These are phyloP conservation scores for Fusarium nodosum DNA, from an alignment of 2,329 filamentous ascomycete genomes.

Conservation along the genomic window DNA sequence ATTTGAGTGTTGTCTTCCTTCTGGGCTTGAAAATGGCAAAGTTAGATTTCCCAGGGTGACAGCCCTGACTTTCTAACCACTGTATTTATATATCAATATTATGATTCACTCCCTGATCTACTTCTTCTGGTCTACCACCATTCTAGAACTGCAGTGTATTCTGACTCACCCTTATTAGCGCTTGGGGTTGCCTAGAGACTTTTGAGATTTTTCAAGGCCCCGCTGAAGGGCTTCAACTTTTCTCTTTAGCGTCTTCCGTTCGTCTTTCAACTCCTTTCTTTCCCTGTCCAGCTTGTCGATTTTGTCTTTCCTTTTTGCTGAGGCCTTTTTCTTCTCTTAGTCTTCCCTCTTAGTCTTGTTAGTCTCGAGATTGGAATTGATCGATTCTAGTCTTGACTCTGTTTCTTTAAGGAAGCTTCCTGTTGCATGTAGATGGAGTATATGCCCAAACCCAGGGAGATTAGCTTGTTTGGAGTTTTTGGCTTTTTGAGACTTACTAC, in stretches of 20 bases:
- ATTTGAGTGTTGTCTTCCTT: too few species aligned
- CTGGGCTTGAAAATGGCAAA: rapidly evolving
- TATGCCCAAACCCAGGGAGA: not conserved
- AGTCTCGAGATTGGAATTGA: not conserved
- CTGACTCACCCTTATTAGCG: not conserved
- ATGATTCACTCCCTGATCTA: not conserved
- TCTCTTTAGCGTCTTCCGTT: not conserved
- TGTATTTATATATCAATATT: rapidly evolving
- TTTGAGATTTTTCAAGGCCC: not conserved
- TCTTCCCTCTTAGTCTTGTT: not conserved
- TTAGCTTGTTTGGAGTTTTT: too few species aligned
- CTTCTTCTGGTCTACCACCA: too few species aligned
- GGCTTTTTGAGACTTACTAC: not conserved
- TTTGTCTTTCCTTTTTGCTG: not conserved
- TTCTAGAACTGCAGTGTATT: not conserved
- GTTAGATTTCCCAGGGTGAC: rapidly evolving
- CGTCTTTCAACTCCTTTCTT: not conserved
- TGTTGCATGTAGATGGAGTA: too few species aligned
- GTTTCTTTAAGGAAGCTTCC: too few species aligned
- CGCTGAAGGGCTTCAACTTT: not conserved
- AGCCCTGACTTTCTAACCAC: not conserved
- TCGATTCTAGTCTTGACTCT: not conserved
- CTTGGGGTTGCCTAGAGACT: not conserved
- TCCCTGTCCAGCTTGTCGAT: not conserved
- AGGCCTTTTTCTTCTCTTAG: not conserved